Percentiles rank a stretch among this genome's conserved stretches.
phyloP scores from a whole-genome alignment of 2,329 filamentous ascomycete species.

The Exophiala calicioides region DNA sequence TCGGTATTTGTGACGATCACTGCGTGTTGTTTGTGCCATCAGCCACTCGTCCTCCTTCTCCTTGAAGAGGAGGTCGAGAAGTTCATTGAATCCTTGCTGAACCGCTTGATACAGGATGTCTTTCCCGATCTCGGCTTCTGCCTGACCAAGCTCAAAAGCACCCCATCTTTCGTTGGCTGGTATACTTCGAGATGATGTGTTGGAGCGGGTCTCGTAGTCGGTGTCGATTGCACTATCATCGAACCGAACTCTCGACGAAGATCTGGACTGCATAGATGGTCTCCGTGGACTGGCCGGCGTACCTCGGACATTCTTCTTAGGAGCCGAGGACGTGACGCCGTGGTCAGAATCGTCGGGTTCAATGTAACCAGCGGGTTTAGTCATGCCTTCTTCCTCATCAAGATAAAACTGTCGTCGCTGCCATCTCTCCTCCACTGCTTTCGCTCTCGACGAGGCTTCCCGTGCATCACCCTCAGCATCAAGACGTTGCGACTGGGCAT shows the following conservation, averaged over 20 bases:
- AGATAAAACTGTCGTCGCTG: constrained; percentile 76
- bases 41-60: constrained; percentile 75
- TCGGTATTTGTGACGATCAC: constrained; percentile 58
- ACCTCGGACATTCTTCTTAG: constrained; percentile 10
- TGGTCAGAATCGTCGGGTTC: constrained; percentile 43
- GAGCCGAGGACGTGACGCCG: constrained; percentile 34
- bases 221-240: constrained; percentile 66
- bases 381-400: constrained; percentile 77
- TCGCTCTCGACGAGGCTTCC: constrained; percentile 39
- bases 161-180: constrained; percentile 70
- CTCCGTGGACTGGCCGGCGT: constrained; percentile 30
- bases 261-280: constrained; percentile 62
- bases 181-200: constrained; percentile 70
- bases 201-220: constrained; percentile 70
- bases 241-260: constrained; percentile 77
- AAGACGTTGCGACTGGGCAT: constrained; percentile 41
- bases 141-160: constrained; percentile 74
- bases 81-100: constrained; percentile 89
- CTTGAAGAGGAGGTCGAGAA: constrained; percentile 84
- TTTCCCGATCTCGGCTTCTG: constrained; percentile 78
- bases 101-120: constrained; percentile 90
- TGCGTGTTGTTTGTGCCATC: constrained; percentile 63
- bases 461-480: constrained; percentile 42
- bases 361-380: constrained; percentile 62
- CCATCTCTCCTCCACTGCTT: constrained; percentile 69